Evolutionary conservation across 306 rosid genomes (phyloP).

Genomic region (Castanea mollissima): DNA sequence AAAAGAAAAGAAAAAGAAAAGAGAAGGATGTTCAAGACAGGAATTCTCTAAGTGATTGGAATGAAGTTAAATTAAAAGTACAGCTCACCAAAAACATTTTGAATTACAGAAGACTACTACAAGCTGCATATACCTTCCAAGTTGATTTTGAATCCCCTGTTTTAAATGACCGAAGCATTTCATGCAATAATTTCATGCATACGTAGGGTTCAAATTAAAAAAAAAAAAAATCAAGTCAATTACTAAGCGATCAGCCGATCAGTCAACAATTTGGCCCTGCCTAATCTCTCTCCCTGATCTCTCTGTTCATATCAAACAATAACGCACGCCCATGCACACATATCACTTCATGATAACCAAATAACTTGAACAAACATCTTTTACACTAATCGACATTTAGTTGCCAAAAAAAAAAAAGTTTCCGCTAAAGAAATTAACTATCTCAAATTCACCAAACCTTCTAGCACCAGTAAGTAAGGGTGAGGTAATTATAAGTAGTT

Average conservation of each 20-base stretch:
- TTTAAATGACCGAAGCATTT: slow-evolving; percentile 81
- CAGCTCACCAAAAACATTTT: background rate
- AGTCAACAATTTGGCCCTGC: background rate
- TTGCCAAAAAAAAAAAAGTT: background rate
- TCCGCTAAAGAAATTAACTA: background rate
- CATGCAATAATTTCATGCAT: slow-evolving; percentile 69
- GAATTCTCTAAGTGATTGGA: too few species aligned
- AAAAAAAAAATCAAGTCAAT: background rate
- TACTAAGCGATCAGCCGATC: background rate
- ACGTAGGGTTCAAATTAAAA: background rate
- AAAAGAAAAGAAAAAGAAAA: too few species aligned
- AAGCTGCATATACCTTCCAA: slow-evolving; percentile 69
- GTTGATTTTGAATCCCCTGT: slow-evolving; percentile 85
- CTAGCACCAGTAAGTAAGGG: too few species aligned
- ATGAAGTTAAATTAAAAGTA: background rate
- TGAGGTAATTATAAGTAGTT: too few species aligned
- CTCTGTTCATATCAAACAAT: too few species aligned
- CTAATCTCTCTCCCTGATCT: background rate
- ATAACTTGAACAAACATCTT: background rate
- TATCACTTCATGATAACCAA: too few species aligned
- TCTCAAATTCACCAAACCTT: background rate
- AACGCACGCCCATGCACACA: background rate
- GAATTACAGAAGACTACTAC: slow-evolving; percentile 5
- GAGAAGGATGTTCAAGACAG: too few species aligned
- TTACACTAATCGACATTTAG: background rate